Base-by-base conservation (phyloP, 2,329 filamentous ascomycete genomes). In the Colletotrichum brevisporum region DNA sequence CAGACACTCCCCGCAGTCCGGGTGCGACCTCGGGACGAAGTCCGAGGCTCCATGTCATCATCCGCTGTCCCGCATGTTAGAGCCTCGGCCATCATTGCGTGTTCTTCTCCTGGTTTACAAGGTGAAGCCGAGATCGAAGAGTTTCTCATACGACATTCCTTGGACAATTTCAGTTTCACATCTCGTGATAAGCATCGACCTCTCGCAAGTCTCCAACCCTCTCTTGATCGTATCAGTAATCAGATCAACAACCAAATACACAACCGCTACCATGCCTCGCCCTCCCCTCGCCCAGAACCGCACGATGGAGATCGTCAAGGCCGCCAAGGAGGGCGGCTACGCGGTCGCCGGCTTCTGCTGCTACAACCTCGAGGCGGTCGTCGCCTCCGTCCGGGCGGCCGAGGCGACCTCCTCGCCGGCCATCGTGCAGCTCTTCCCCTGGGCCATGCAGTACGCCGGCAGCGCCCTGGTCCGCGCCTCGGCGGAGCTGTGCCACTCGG, bases 341-440 rank as follows among this genome's bases (percentile, higher is more conserved):
- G 88, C 85, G 60, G 83, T 91, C 9, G 74, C 82, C 13, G 74
- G 84, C 78, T 73, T 86, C 77, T 78, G 90, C 81, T 83, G 77
- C 58, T 3, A 92, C 84, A 91, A 93, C 76, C 82, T 93, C 69
- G 91, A 94, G 80, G 88, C 88, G 57, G 90, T 94, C 73, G 82
- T 93, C 6, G 91, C 90, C 16, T 88, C 88, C 18, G 86, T 92
- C 64, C 85, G 86, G 70, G 91, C 91, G 27, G 91, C 91, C 51
- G 90, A 93, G 80, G 84, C 84, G 47, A 91, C 91, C 73, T 82
- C 84, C 51, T 89, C 89, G 0, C 90, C 91, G 0, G 84, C 89
- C 24, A 90, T 92, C 80, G 89, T 93, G 77, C 89, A 91, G 43
- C 86, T 93, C 74, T 93, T 93, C 78, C 91, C 91, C 24, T 93